Conservation (phyloP, 352 stramenopile species). For the Phytophthora ramorum region DNA sequence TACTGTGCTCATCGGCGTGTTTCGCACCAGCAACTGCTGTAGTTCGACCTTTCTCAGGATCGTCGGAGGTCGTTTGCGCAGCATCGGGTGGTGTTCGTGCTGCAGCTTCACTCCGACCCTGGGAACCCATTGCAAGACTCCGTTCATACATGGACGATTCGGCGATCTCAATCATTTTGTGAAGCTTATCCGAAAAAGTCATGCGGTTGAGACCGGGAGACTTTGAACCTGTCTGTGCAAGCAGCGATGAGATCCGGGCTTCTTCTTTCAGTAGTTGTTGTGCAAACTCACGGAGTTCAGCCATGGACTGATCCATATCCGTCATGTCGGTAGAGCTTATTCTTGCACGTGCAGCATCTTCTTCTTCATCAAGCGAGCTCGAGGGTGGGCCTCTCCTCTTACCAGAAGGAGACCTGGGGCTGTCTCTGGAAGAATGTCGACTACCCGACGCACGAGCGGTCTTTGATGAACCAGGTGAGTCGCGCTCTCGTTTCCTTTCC, state of each 20-base stretch:
- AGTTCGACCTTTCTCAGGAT: slow-evolving; percentile 3
- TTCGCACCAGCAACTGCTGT: slow-evolving; percentile 20
- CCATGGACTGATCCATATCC: slow-evolving; percentile 47
- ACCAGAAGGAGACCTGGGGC: slow-evolving; percentile 11
- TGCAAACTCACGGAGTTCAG: slow-evolving; percentile 64
- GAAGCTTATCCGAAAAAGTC: slow-evolving; percentile 78
- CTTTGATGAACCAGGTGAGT: slow-evolving; percentile 12
- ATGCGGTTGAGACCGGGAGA: slow-evolving; percentile 66
- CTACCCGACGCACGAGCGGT: not conserved
- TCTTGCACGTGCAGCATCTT: slow-evolving; percentile 5
- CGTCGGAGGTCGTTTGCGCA: not conserved
- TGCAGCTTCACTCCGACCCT: slow-evolving; percentile 3
- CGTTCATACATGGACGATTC: slow-evolving; percentile 73
- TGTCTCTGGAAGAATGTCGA: slow-evolving; percentile 1
- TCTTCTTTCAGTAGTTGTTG: slow-evolving; percentile 70
- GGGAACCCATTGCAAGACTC: slow-evolving; percentile 13
- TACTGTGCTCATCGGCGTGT: slow-evolving; percentile 5
- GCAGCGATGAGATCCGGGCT: slow-evolving; percentile 57
- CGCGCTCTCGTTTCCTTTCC: slow-evolving; percentile 18
- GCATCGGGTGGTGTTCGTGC: not conserved
- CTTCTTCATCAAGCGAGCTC: slow-evolving; percentile 9
- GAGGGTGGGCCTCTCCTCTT: slow-evolving; percentile 9
- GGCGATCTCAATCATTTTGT: slow-evolving; percentile 85
- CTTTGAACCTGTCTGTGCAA: slow-evolving; percentile 47
- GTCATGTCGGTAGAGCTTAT: slow-evolving; percentile 13